Evolutionary conservation across 768 basidiomycete species (phyloP), one percentile per base, ranked within the genome.

Genomic region (Sporobolomyces roseus): DNA sequence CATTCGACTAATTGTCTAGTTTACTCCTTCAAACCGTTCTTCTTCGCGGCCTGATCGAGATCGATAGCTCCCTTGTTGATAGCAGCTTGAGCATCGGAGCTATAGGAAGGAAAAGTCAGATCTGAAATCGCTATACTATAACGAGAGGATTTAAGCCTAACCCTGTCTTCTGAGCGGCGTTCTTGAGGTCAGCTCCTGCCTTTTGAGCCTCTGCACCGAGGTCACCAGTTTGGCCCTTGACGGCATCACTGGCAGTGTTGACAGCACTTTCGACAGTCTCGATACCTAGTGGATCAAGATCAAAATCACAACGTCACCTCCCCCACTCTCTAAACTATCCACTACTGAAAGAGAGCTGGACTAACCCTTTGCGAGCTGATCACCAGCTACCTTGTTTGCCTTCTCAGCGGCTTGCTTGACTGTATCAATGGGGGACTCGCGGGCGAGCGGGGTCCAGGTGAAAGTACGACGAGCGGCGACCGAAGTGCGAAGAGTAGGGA

Each of bases 351-450:
- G 29, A 27, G 16, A 30, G 33, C 38, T 9, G 17, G 9, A 41
- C 27, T 55, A 21, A 16, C 59, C 64, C 64, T 54, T 65, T 65
- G 52, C 48, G 36, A 16, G 35, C 53, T 12, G 59, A n/a, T 61
- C 59, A 16, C 51, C 30, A 19, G 32, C 63, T 0, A 19, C 46
- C 35, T 60, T 49, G 63, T 65, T 65, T 48, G 81, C 81, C 74
- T 79, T 80, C 59, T 78, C 76, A 27, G 80, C 80, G 12, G 79
- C 77, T 38, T 81, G 79, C 35, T 79, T 76, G 55, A 80, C 78
- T 65, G 78, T 80, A 41, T 81, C 81, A n/a, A 79, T 79, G 23
- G 80, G 77, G 3, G 79, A 77, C 74, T 80, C 80, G 16, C 71
- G 68, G 19, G 76, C 74, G 10, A 70, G 48, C 2, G 79, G 77